Conservation (phyloP, 306 rosid genomes). For the Oxytropis ochrocephala region DNA sequence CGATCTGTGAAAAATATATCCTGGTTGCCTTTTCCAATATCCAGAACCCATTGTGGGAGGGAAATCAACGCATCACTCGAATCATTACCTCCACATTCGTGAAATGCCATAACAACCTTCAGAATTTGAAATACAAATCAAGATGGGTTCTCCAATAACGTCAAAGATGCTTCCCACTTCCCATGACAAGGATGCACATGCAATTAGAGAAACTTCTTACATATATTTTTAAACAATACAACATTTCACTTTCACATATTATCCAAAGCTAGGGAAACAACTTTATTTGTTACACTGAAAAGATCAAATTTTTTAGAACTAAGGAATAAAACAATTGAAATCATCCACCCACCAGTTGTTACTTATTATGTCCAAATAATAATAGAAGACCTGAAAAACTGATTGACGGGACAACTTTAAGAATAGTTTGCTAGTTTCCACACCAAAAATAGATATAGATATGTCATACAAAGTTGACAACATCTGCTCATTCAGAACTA, state of each 20-base stretch:
- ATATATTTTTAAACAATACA: constrained; percentile 2
- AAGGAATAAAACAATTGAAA: neutral
- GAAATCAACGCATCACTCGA: constrained; percentile 56
- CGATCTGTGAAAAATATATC: constrained; percentile 96
- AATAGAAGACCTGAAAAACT: neutral
- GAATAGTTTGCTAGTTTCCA: neutral
- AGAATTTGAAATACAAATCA: constrained; percentile 31
- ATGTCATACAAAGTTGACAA: neutral
- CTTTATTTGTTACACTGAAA: neutral
- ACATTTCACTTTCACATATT: constrained; percentile 17
- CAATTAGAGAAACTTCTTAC: constrained; percentile 4
- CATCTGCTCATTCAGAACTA: neutral
- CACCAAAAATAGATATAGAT: neutral
- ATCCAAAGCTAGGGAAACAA: neutral
- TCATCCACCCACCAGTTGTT: constrained; percentile 3
- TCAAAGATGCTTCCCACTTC: constrained; percentile 18
- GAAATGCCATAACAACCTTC: constrained; percentile 97
- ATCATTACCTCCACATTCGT: constrained; percentile 68
- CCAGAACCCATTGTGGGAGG: constrained; percentile 94
- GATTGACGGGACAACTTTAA: neutral
- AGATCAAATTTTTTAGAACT: neutral
- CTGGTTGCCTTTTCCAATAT: constrained; percentile 76
- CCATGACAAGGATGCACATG: neutral
- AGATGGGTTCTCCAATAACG: constrained; percentile 18
- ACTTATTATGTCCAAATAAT: neutral